These are phyloP conservation scores for Lotmaria passim DNA, from an alignment of 208 protist species.

Conservation along the genomic window DNA sequence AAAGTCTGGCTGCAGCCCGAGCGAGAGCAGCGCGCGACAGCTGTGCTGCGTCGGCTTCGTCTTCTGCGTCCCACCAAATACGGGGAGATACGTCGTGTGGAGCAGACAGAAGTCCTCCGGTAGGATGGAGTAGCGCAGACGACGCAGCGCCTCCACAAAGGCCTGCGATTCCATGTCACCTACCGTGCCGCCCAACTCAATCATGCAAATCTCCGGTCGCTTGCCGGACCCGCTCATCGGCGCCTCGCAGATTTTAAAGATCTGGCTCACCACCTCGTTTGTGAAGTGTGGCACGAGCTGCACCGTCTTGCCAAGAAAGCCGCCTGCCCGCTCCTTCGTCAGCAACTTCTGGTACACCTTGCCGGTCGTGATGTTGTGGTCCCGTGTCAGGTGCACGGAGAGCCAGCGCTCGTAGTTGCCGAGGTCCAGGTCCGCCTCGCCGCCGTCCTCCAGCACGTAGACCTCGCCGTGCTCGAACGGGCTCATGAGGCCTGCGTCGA, in stretches of 20 bases:
- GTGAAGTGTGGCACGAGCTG: conserved; percentile 97
- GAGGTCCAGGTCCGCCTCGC: conserved; percentile 97
- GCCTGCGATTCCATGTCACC: conserved; percentile 99
- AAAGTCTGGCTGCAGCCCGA: conserved; percentile 98
- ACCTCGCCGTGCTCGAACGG: conserved; percentile 98
- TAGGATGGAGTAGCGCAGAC: conserved; percentile 82
- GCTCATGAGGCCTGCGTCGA: conserved; percentile 94
- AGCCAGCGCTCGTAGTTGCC: conserved; percentile 99
- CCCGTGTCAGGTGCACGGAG: conserved; percentile 91
- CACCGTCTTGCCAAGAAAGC: conserved; percentile 99
- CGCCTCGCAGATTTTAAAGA: conserved; percentile 88
- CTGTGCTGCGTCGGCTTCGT: conserved; percentile 99
- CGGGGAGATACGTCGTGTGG: conserved; percentile 90
- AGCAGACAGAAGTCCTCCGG: conserved; percentile 89
- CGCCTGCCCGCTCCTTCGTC: conserved; percentile 95
- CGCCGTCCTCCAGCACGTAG: conserved; percentile 99
- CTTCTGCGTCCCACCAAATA: conserved; percentile 98
- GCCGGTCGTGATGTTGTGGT: conserved; percentile 99
- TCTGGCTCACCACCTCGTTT: conserved; percentile 90
- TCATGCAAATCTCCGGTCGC: conserved; percentile 96
- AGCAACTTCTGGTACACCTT: conserved; percentile 98
- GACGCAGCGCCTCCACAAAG: conserved; percentile 98
- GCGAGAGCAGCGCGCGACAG: conserved; percentile 94
- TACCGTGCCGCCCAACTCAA: conserved; percentile 98
- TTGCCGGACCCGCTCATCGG: conserved; percentile 80